These are phyloP conservation scores for Salix exigua DNA, from an alignment of 345 rosid species.

Conservation along the genomic window DNA sequence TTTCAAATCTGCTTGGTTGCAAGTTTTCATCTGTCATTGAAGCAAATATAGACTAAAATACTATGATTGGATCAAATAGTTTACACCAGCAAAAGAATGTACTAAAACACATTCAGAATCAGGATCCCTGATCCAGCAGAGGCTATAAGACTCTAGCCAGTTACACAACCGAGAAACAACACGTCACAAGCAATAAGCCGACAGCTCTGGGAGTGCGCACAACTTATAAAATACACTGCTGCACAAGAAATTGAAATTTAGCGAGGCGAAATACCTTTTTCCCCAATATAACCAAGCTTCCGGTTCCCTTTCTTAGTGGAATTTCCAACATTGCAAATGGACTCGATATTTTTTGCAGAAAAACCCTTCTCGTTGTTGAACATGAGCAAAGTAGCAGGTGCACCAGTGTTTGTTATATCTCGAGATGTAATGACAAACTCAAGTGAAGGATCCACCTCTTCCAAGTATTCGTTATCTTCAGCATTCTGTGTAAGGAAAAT, in stretches of 20 bases:
- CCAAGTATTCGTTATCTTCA: conserved; percentile 63
- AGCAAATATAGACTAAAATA: no score
- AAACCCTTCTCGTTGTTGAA: conserved; percentile 74
- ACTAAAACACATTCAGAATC: not conserved
- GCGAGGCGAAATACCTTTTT: conserved; percentile 49
- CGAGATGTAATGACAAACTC: conserved; percentile 64
- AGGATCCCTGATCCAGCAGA: not conserved
- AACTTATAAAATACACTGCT: not conserved
- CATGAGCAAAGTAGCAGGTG: conserved; percentile 56
- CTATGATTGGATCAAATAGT: no score
- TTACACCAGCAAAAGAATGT: no score
- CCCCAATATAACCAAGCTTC: conserved; percentile 66
- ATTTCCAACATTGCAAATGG: conserved; percentile 62
- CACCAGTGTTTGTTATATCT: conserved; percentile 67
- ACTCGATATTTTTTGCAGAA: conserved; percentile 50
- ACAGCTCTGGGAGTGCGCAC: not conserved
- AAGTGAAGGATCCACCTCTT: conserved; percentile 62
- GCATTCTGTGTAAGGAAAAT: conserved; percentile 44
- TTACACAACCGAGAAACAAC: not conserved
- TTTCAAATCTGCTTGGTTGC: not conserved
- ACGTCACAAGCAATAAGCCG: not conserved
- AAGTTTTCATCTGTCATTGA: not conserved
- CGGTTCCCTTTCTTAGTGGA: conserved; percentile 69
- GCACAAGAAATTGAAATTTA: not conserved
- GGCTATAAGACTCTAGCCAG: not conserved